Evolutionary conservation across 2,329 filamentous ascomycete species (phyloP).

Genomic region (Epichloe uncinata): DNA sequence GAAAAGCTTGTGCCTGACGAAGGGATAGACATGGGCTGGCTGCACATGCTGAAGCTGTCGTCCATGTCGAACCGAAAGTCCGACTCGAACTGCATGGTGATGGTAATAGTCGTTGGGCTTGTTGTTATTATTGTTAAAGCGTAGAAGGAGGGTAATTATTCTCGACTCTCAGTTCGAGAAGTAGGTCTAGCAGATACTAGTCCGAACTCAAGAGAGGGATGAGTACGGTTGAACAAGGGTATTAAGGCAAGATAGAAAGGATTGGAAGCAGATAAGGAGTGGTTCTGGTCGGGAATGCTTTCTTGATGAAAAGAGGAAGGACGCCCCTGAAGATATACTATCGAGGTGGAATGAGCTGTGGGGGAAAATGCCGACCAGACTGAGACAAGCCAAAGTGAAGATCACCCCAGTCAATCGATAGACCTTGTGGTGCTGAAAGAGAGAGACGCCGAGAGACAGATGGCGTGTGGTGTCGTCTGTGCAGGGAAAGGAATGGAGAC

Average conservation of each 20-base stretch:
- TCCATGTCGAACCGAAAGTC: conserved; percentile 27
- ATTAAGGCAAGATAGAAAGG: conserved; percentile 5
- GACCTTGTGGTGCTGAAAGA: conserved; percentile 14
- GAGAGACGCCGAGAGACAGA: conserved; percentile 24
- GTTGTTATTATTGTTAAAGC: neutral
- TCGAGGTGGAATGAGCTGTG: conserved; percentile 23
- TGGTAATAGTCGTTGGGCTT: neutral
- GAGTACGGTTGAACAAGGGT: neutral
- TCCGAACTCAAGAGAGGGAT: neutral
- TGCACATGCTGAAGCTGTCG: conserved; percentile 25
- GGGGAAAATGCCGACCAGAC: conserved; percentile 17
- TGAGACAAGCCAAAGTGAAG: conserved; percentile 23
- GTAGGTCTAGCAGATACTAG: conserved; percentile 1
- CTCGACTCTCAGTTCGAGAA: neutral
- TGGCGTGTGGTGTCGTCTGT: conserved; percentile 14
- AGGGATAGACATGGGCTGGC: conserved; percentile 22
- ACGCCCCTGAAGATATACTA: conserved; percentile 28
- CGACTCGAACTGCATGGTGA: conserved; percentile 25
- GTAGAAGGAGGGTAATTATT: conserved; percentile 2
- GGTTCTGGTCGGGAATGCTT: conserved; percentile 23
- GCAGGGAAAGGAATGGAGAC: conserved; percentile 22
- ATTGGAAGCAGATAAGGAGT: conserved; percentile 5
- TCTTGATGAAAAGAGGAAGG: conserved; percentile 19
- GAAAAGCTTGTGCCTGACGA: conserved; percentile 26
- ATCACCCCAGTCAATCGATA: conserved; percentile 21